phyloP scores from a whole-genome alignment of 2,329 filamentous ascomycete species.

The Aspergillus fumigatus region DNA sequence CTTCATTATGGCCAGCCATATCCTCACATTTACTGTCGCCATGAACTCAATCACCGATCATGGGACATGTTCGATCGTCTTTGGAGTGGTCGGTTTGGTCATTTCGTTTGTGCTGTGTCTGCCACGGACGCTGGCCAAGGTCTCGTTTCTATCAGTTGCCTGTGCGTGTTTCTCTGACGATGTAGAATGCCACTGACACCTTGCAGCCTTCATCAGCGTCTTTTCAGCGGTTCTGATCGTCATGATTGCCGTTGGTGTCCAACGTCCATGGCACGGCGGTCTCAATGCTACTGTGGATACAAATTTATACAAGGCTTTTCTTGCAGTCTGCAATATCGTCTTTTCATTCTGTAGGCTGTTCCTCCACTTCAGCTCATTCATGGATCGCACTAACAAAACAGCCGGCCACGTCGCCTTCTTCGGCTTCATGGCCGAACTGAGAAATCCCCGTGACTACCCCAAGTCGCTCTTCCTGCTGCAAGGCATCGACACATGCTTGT shows the following conservation, averaged over 20 bases:
- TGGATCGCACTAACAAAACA: slow-evolving; percentile 3
- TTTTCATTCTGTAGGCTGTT: slow-evolving; percentile 57
- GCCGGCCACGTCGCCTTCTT: slow-evolving; percentile 64
- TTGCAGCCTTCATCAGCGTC: slow-evolving; percentile 57
- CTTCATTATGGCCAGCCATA: slow-evolving; percentile 64
- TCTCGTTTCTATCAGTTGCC: slow-evolving; percentile 55
- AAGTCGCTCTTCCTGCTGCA: slow-evolving; percentile 60
- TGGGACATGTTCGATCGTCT: slow-evolving; percentile 58
- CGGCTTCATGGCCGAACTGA: slow-evolving; percentile 60
- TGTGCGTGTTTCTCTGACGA: slow-evolving; percentile 33
- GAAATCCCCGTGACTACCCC: slow-evolving; percentile 53
- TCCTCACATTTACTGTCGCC: slow-evolving; percentile 63
- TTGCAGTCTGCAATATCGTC: slow-evolving; percentile 61
- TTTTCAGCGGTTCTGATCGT: slow-evolving; percentile 58
- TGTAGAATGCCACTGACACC: not conserved
- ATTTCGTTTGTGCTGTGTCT: slow-evolving; percentile 55
- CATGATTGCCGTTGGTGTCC: slow-evolving; percentile 59
- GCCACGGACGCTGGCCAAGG: slow-evolving; percentile 56
- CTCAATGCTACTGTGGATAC: slow-evolving; percentile 34
- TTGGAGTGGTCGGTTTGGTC: slow-evolving; percentile 52
- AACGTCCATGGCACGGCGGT: slow-evolving; percentile 34
- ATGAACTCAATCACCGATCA: slow-evolving; percentile 59
- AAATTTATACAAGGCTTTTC: slow-evolving; percentile 50
- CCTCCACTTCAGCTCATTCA: slow-evolving; percentile 18
- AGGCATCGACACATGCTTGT: slow-evolving; percentile 53